These are phyloP conservation scores for Suillus placidus DNA, from an alignment of 768 basidiomycete genomes.

Conservation along the genomic window DNA sequence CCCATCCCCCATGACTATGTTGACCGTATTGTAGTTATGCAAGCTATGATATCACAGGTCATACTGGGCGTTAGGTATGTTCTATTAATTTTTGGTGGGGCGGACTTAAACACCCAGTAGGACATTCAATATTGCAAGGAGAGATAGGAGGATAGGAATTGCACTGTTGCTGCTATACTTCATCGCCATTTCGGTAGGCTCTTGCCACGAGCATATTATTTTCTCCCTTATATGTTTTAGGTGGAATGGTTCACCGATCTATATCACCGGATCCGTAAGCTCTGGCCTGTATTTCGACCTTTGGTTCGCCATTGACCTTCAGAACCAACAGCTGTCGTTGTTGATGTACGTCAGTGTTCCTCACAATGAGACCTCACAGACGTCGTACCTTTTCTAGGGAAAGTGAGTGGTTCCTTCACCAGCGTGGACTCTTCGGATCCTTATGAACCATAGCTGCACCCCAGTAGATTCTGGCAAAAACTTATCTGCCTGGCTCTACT, in stretches of 20 bases:
- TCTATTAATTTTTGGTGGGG: neutral
- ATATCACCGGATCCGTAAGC: conserved; percentile 52
- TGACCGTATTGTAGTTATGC: conserved; percentile 46
- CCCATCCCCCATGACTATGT: conserved; percentile 2
- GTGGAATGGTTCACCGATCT: conserved; percentile 62
- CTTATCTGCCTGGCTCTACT: conserved; percentile 57
- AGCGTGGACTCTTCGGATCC: neutral
- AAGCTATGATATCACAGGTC: conserved; percentile 64
- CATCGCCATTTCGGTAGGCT: conserved; percentile 45
- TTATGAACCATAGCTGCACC: conserved; percentile 47
- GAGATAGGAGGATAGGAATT: conserved; percentile 44
- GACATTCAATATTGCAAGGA: conserved; percentile 59
- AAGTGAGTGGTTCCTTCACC: conserved; percentile 30
- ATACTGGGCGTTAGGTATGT: conserved; percentile 62
- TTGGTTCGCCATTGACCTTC: conserved; percentile 13
- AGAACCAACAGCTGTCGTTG: conserved; percentile 20
- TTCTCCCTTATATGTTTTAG: conserved; percentile 29
- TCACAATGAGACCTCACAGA: neutral
- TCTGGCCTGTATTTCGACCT: conserved; percentile 10
- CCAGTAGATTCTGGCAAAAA: conserved; percentile 35
- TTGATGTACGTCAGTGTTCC: conserved; percentile 21
- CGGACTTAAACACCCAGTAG: conserved; percentile 30
- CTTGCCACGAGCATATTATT: neutral
- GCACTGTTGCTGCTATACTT: conserved; percentile 43
- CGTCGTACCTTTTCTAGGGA: conserved; percentile 31